A percentile compares a stretch with the other conserved stretches of the same genome.
Conservation (phyloP, 2,329 filamentous ascomycete genomes). For the Neobulgaria alba region DNA sequence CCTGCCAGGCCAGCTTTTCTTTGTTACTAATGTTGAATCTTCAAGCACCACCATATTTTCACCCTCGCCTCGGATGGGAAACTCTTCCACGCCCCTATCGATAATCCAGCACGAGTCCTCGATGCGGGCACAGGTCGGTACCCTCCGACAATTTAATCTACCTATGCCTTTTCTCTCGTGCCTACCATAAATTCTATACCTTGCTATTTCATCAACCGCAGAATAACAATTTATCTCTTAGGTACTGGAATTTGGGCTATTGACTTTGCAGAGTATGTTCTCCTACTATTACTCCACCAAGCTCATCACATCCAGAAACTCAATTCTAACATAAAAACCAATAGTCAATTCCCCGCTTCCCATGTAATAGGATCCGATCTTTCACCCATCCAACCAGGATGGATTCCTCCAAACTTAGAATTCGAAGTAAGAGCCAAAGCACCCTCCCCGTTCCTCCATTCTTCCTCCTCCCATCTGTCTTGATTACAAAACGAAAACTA, state of each 20-base stretch:
- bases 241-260: slow-evolving; percentile 18
- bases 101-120: slow-evolving; percentile 21
- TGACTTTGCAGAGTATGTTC: slow-evolving; percentile 11
- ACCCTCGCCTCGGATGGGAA: slow-evolving; percentile 17
- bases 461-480: neutral
- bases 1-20: too few species aligned
- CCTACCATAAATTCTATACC: too few species aligned
- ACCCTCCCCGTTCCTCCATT: too few species aligned
- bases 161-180: too few species aligned
- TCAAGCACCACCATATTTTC: slow-evolving; percentile 21
- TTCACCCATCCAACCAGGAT: slow-evolving; percentile 23
- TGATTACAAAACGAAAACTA: neutral
- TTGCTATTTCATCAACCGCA: too few species aligned
- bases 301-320: too few species aligned
- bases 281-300: slow-evolving; percentile 18
- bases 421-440: slow-evolving; percentile 25
- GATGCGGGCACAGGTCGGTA: slow-evolving; percentile 12
- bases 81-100: slow-evolving; percentile 20
- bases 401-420: slow-evolving; percentile 23
- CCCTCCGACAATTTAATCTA: too few species aligned
- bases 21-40: too few species aligned
- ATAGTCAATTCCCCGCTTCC: slow-evolving; percentile 14
- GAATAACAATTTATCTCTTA: too few species aligned
- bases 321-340: too few species aligned
- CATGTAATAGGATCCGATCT: slow-evolving; percentile 21